These are phyloP conservation scores for Elaphomyces granulatus DNA, from an alignment of 495 filamentous ascomycete genomes.

Conservation along the genomic window DNA sequence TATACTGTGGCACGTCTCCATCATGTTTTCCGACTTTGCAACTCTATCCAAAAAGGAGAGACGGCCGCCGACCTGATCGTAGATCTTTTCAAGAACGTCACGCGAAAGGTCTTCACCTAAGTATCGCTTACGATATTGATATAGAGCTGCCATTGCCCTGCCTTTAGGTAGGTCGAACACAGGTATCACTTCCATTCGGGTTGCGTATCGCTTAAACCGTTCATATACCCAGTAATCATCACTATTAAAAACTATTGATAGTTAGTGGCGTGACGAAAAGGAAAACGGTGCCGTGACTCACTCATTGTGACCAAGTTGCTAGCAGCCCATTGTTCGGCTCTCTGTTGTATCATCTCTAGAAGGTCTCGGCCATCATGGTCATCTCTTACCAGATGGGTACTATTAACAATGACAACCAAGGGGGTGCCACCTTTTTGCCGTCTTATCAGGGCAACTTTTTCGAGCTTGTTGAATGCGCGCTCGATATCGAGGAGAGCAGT, in stretches of 20 bases:
- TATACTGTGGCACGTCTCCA: slow-evolving; percentile 64
- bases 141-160: slow-evolving; percentile 60
- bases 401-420: slow-evolving; percentile 79
- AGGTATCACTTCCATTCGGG: slow-evolving; percentile 79
- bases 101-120: slow-evolving; percentile 39
- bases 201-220: slow-evolving; percentile 74
- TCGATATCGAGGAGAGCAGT: slow-evolving; percentile 89
- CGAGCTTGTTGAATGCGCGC: slow-evolving; percentile 89
- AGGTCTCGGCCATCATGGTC: slow-evolving; percentile 84
- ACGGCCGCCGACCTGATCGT: slow-evolving; percentile 72
- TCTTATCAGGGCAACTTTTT: slow-evolving; percentile 74
- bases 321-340: slow-evolving; percentile 91
- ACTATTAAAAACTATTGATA: slow-evolving; percentile 55
- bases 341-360: slow-evolving; percentile 87
- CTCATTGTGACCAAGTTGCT: slow-evolving; percentile 69
- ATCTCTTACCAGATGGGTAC: slow-evolving; percentile 75
- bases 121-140: slow-evolving; percentile 59
- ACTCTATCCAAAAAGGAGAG: slow-evolving; percentile 76
- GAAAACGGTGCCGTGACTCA: slow-evolving; percentile 8
- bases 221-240: slow-evolving; percentile 99
- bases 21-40: slow-evolving; percentile 65
- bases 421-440: slow-evolving; percentile 45
- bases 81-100: slow-evolving; percentile 56
- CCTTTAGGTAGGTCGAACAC: slow-evolving; percentile 66
- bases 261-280: neutral